A percentile compares a stretch with the other conserved stretches of the same genome.
These are phyloP conservation scores for Penicillium sclerotigenum DNA, from an alignment of 2,329 filamentous ascomycete genomes.

Conservation along the genomic window DNA sequence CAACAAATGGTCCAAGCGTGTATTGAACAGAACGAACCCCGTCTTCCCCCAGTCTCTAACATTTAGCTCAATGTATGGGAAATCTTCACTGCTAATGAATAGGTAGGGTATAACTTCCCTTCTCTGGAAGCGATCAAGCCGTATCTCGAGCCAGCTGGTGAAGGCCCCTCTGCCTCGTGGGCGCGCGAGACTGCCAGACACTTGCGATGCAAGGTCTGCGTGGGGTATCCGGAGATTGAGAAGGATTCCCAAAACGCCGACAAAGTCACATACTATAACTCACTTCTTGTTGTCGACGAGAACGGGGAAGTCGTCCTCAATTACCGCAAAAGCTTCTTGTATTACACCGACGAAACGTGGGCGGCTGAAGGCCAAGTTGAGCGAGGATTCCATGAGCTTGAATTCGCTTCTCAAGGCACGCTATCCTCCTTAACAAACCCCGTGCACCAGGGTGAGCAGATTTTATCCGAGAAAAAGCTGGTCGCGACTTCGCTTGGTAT, in stretches of 20 bases:
- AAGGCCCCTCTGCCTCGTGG: conserved; percentile 57
- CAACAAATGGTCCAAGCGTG: not conserved
- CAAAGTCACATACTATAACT: conserved; percentile 53
- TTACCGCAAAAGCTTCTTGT: conserved; percentile 64
- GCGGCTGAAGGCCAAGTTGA: conserved; percentile 51
- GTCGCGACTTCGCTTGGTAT: conserved; percentile 48
- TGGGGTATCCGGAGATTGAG: conserved; percentile 60
- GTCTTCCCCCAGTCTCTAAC: not conserved
- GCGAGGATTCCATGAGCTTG: conserved; percentile 31
- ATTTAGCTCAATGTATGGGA: not conserved
- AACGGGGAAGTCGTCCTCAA: conserved; percentile 54
- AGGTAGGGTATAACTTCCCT: conserved; percentile 61
- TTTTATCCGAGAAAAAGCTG: conserved; percentile 9
- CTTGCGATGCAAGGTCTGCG: conserved; percentile 58
- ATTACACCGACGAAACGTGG: conserved; percentile 66
- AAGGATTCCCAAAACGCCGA: not conserved
- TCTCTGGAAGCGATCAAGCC: conserved; percentile 56
- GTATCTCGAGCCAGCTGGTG: conserved; percentile 56
- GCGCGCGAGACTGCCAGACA: conserved; percentile 54
- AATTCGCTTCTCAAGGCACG: conserved; percentile 9
- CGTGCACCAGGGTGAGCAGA: not conserved
- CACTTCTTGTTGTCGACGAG: conserved; percentile 56
- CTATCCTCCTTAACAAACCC: not conserved
- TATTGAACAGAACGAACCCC: not conserved
- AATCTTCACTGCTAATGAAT: not conserved